phyloP scores from a whole-genome alignment of 768 basidiomycete genomes.

The Boletus pseudopeckii region DNA sequence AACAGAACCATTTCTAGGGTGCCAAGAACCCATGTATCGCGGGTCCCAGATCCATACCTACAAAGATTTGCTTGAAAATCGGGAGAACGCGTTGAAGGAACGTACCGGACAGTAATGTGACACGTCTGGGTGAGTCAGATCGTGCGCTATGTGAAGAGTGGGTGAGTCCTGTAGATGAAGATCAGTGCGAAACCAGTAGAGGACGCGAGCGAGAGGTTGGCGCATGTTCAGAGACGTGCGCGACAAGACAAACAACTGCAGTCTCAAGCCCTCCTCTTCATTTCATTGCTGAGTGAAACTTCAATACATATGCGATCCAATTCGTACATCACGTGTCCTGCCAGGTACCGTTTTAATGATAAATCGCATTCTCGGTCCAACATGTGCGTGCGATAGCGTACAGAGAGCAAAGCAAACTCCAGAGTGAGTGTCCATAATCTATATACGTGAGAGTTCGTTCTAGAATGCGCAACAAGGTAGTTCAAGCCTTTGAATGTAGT shows the following conservation, averaged over 20 bases:
- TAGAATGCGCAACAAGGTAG: conserved; percentile 17
- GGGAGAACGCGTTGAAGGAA: neutral
- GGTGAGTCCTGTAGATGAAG: conserved; percentile 11
- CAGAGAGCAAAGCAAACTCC: conserved; percentile 21
- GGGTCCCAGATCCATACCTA: conserved; percentile 6
- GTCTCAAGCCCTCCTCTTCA: neutral
- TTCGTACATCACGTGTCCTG: conserved; percentile 11
- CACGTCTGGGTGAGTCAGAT: neutral
- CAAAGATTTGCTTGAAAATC: neutral
- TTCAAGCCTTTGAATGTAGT: conserved; percentile 7
- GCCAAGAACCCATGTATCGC: neutral
- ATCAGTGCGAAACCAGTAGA: conserved; percentile 3
- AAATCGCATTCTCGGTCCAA: conserved; percentile 18
- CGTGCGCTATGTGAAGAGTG: neutral
- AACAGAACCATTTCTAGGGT: neutral
- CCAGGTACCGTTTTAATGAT: neutral
- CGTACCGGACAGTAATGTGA: conserved; percentile 7
- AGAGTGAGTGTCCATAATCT: conserved; percentile 28
- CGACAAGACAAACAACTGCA: neutral
- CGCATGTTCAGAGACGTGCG: neutral
- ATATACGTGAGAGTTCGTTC: conserved; percentile 25
- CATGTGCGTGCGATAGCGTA: conserved; percentile 20
- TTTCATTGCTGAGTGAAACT: neutral
- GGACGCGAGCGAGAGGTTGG: neutral
- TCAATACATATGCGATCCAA: neutral